Evolutionary conservation across 495 filamentous ascomycete genomes (phyloP).

Genomic region (Xanthoparmelia taractica): DNA sequence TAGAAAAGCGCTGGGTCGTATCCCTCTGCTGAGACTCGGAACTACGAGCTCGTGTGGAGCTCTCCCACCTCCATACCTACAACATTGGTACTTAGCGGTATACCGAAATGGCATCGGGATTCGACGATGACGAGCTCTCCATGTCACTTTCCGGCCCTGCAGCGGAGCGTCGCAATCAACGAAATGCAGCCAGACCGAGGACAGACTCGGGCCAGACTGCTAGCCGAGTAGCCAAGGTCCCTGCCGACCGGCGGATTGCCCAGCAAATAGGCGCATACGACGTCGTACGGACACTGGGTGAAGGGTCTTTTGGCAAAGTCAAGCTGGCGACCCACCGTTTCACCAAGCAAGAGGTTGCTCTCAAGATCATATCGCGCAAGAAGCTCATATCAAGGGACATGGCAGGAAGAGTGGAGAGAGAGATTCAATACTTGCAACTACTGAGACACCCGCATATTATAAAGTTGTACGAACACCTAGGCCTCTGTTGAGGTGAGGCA

Average conservation of each 20-base stretch:
- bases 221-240: slow-evolving; percentile 24
- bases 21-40: neutral
- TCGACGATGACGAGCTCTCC: slow-evolving; percentile 87
- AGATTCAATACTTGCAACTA: slow-evolving; percentile 95
- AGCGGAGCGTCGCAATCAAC: slow-evolving; percentile 33
- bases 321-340: slow-evolving; percentile 89
- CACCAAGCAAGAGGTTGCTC: slow-evolving; percentile 85
- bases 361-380: slow-evolving; percentile 94
- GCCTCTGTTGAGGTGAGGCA: slow-evolving; percentile 1
- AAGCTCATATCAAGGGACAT: slow-evolving; percentile 94
- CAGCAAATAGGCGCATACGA: slow-evolving; percentile 85
- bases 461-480: slow-evolving; percentile 63
- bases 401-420: slow-evolving; percentile 91
- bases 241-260: slow-evolving; percentile 42
- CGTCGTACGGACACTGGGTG: slow-evolving; percentile 82
- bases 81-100: neutral
- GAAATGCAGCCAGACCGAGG: slow-evolving; percentile 36
- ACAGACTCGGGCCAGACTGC: slow-evolving; percentile 27
- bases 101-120: slow-evolving; percentile 41
- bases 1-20: neutral
- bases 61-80: neutral
- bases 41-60: neutral
- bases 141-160: slow-evolving; percentile 67
- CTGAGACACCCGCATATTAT: slow-evolving; percentile 97
- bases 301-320: slow-evolving; percentile 97